Base-by-base conservation (phyloP, 805 yeast genomes). In the Scheffersomyces amazonensis region DNA sequence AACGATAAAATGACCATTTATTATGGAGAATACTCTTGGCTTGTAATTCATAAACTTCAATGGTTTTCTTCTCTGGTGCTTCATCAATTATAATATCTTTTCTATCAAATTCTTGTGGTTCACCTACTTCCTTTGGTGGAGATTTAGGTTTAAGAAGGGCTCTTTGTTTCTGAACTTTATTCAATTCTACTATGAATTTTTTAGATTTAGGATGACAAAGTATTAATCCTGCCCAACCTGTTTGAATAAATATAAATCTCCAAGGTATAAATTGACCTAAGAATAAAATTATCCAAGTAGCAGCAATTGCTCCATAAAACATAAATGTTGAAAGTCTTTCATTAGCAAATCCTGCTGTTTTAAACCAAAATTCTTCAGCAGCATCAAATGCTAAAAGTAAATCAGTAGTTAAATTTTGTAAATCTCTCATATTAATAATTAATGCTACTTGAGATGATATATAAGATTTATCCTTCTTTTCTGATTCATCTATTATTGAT, bases 41-140 rank as follows among this genome's bases (percentile, higher is more conserved):
- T 54, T 85, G 85, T 17, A 89, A 69, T 57, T 89, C 96, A 56
- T 72, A 90, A 1, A 90, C 67, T 52, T 89, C 95, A 6, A 87
- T 89, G n/a, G 64, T 56, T 31, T 78, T 66, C 0, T 64, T 56
- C 34, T 80, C 81, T 0, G 88, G 83, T 0, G 74, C 63, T 40
- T 81, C 88, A 53, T 87, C 95, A 17, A 82, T 73, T n/a, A 86
- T 65, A 7, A 89, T 76, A 43, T 78, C 78, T 16, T 63, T 56
- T 36, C 72, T 33, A 36, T 71, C 73, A 27, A 62, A 58, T 28
- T 20, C 42, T 6, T 52, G 41, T 15, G 12, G 35, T 28, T 37
- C 36, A 37, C 60, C 37, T 28, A 44, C 10, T 58, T 58, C 27
- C 56, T 45, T 13, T 71, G 50, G 27, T n/a, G 9, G 16, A 34